Evolutionary conservation across 441 rosid genomes (phyloP), one percentile per base, ranked within the genome.

Genomic region (Hypseocharis bilobata): DNA sequence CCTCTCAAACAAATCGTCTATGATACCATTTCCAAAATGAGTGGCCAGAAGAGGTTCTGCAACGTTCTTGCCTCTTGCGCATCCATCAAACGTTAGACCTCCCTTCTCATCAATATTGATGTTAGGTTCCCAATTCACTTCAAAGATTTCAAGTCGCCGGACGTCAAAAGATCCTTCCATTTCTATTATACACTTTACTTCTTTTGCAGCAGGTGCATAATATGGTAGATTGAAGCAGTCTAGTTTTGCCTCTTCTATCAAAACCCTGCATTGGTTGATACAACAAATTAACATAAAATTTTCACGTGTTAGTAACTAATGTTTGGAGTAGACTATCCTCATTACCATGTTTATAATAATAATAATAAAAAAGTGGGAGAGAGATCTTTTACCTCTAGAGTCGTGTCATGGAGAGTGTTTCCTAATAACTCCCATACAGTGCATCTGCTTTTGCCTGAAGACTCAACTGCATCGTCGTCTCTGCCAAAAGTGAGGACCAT

Each of bases 401-500:
- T 70, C 74, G 28, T 65, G 23, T 60, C 70, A 55, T 62, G 29
- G 27, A 65, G 32, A 1, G 75, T 23, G 42, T 36, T 36, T 36
- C 42, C 42, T 36, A 36, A n/a, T n/a, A 57, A 38, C 19, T 72
- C 72, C 69, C 71, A 63, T 17, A 65, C 32, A 13, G 66, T 65
- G 42, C 56, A 30, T 14, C 34, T 38, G 2, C 6, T 6, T 52
- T 22, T 23, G 14, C 28, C 3, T 36, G n/a, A 14, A 10, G 51
- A 61, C 13, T 23, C 4, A n/a, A 16, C 26, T 17, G 16, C 22
- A 38, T 4, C 10, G 27, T 17, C n/a, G 10, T 36, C 11, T 10
- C 11, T 62, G 1, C 76, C 74, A 16, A 58, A 5, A 1, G 72
- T 76, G 52, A 79, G 64, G 0, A 76, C 54, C 74, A 73, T 57